Evolutionary conservation across 176 grass and related monocot species (phyloP), one percentile per base, ranked within the genome.

Genomic region (Carex parvula): DNA sequence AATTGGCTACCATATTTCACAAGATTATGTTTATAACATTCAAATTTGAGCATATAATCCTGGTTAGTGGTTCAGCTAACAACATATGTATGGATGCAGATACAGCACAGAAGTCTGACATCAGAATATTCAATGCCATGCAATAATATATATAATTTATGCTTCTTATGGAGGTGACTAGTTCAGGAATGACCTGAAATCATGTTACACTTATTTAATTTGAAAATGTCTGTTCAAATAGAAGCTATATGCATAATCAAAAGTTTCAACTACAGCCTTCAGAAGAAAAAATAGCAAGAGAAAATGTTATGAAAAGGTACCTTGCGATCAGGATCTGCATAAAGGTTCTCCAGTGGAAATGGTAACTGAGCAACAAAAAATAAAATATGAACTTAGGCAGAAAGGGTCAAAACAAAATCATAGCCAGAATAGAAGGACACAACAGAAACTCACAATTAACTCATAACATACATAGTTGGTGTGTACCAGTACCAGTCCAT

Each of bases 261-360:
- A 26, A 21, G 46, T 75, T 75, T 1, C 29, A 53, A 53, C 11
- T 24, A 75, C 11, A 75, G 20, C 71, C 18, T 14, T 26, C 11
- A 26, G n/a, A 71, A 75, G 44, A 75, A 75, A 75, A 10, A 29
- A 52, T 53, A 53, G 14, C 20, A 74, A 24, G 44, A 75, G 46
- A 75, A 62, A 72, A 72, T 72, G 8, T 22, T 72, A 20, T 72
- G 11, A 75, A 75, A 16, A 54, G 0, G 13, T 32, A 98, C 95
- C 95, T 98, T 94, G 33, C 95, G 91, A 11, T 95, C 91, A 2
- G 95, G 92, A 29, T 98, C 92, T 3, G 95, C 91, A 86, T 98
- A 98, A 69, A 98, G 80, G 86, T 64, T 90, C n/a, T 98, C 92
- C 16, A 73, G 10, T 72, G 93, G 96, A 90, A 95, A 95, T 0